A percentile compares a stretch with the other conserved stretches of the same genome.
Conservation (phyloP, 306 rosid species). For the Casuarina cunninghamiana region DNA sequence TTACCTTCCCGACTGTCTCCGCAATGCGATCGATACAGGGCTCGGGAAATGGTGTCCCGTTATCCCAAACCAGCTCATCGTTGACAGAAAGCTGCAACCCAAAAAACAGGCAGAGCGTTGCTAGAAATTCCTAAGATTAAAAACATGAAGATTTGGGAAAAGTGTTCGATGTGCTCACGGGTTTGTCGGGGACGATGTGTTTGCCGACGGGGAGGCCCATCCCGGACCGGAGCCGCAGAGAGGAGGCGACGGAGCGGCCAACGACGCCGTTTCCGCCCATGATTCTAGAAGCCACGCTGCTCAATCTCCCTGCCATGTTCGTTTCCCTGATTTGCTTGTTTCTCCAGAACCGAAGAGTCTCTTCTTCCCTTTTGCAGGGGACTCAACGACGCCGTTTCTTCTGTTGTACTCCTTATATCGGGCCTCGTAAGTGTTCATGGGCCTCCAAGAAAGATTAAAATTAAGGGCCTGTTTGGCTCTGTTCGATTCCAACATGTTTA, state of each 20-base stretch:
- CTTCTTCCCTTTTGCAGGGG: neutral
- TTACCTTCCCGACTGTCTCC: constrained; percentile 86
- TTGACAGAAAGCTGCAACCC: constrained; percentile 61
- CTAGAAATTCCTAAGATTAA: neutral
- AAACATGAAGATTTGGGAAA: constrained; percentile 2
- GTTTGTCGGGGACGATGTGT: constrained; percentile 80
- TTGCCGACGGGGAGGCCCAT: constrained; percentile 93
- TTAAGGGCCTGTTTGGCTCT: too few species aligned
- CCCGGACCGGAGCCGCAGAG: constrained; percentile 81
- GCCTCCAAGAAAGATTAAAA: neutral
- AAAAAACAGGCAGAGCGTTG: neutral
- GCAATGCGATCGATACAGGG: constrained; percentile 98
- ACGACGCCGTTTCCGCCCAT: constrained; percentile 84
- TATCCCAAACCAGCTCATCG: constrained; percentile 93
- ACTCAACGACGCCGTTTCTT: neutral
- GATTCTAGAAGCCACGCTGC: constrained; percentile 67
- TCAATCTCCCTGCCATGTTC: constrained; percentile 72
- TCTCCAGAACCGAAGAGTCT: neutral
- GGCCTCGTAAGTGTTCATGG: neutral
- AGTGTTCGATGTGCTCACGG: constrained; percentile 44
- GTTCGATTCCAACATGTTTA: too few species aligned
- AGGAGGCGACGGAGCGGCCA: constrained; percentile 62
- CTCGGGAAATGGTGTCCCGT: constrained; percentile 88
- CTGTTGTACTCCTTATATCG: neutral
- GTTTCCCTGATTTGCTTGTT: constrained; percentile 10